phyloP scores from a whole-genome alignment of 1,139 yeast genomes.

The Yarrowia galli region DNA sequence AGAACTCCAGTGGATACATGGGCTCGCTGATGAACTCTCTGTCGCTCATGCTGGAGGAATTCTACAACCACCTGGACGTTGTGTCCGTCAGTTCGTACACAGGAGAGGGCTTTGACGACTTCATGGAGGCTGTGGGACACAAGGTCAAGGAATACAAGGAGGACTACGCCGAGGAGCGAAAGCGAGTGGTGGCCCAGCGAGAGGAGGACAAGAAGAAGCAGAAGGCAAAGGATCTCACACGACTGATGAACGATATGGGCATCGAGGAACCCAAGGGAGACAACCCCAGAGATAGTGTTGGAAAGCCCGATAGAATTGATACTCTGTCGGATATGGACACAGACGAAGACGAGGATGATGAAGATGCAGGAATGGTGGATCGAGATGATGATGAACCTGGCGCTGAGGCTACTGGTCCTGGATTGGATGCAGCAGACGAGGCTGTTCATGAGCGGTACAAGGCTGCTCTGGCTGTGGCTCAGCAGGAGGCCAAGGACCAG shows the following conservation, averaged over 20 bases:
- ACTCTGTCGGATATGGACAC: slow-evolving; percentile 32
- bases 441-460: slow-evolving; percentile 32
- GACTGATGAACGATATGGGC: slow-evolving; percentile 85
- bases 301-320: slow-evolving; percentile 35
- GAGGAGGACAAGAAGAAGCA: slow-evolving; percentile 75
- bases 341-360: slow-evolving; percentile 12
- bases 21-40: slow-evolving; percentile 89
- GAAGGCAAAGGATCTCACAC: slow-evolving; percentile 73
- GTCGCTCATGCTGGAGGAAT: slow-evolving; percentile 96
- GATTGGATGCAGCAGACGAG: slow-evolving; percentile 27
- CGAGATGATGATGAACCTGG: slow-evolving; percentile 31
- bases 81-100: slow-evolving; percentile 91
- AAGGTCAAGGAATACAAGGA: slow-evolving; percentile 89
- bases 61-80: slow-evolving; percentile 89
- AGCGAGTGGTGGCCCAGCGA: slow-evolving; percentile 75
- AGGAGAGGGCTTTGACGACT: slow-evolving; percentile 93
- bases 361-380: slow-evolving; percentile 19
- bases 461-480: slow-evolving; percentile 31
- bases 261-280: slow-evolving; percentile 53
- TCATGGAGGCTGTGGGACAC: slow-evolving; percentile 77
- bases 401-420: slow-evolving; percentile 18
- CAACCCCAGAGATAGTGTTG: slow-evolving; percentile 31
- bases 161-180: slow-evolving; percentile 86
- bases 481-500: slow-evolving; percentile 19
- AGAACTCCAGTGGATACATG: slow-evolving; percentile 91